Evolutionary conservation across 2,329 filamentous ascomycete species (phyloP), one percentile per base, ranked within the genome.

Genomic region (Grosmannia clavigera): DNA sequence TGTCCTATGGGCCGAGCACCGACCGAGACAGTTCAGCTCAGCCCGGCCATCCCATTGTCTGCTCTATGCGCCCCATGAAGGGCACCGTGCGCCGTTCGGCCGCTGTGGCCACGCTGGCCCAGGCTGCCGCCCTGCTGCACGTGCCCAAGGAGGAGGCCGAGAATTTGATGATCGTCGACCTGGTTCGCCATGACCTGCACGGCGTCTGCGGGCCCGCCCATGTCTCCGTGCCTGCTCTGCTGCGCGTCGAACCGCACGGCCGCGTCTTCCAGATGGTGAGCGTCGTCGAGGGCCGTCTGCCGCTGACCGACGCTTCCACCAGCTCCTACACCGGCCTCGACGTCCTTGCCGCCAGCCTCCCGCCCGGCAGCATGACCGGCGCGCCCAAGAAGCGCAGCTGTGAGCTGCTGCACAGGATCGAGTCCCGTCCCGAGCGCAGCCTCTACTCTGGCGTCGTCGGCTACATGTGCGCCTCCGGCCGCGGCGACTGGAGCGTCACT

Each of bases 111-210:
- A 94, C 87, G 0, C 77, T 87, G n/a, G 81, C 79, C 5, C 81
- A 88, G 67, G 92, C 92, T 0, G 83, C 86, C 62, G 74, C 76
- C 33, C 82, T 95, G 48, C 81, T 96, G 16, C 83, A 86, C 61
- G 81, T 89, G 0, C 86, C 88, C 27, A 97, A 97, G 71, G 94
- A 97, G 71, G 85, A 89, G 67, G 92, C 92, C 0, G 92, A 97
- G 75, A 97, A 97, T 68, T 80, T 97, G 29, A 97, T 97, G 94
- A 96, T 97, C 67, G 92, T 96, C 2, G 92, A 97, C 71, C 78
- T 97, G 1, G 94, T 96, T n/a, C 83, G 92, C 0, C 92, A 97
- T 69, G 92, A 97, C 71, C 77, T 97, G 14, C 88, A 95, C 71
- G 84, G 86, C n/a, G 85, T 95, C 10, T 90, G 87, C 62, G 89